Conservation (phyloP, 1,139 yeast species). For the Blastobotrys indianensis region DNA sequence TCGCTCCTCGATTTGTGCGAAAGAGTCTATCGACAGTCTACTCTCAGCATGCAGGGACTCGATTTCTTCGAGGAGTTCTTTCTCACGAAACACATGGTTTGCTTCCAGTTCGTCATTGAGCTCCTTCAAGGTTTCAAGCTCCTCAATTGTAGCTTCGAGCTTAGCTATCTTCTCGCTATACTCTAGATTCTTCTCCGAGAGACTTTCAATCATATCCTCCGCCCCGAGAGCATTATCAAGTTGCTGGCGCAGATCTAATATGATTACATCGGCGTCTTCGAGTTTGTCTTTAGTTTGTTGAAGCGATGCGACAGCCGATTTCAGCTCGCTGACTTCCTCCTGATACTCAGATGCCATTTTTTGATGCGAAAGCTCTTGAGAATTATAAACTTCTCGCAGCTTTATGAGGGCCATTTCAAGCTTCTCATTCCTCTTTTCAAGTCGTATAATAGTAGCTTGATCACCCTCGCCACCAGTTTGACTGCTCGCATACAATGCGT, state of each 20-base stretch:
- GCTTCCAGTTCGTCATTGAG: constrained; percentile 61
- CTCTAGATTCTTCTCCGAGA: constrained; percentile 51
- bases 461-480: constrained; percentile 20
- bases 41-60: constrained; percentile 32
- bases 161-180: constrained; percentile 38
- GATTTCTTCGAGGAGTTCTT: constrained; percentile 47
- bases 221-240: constrained; percentile 35
- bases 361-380: constrained; percentile 38
- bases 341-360: constrained; percentile 36
- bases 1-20: constrained; percentile 35
- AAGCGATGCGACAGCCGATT: constrained; percentile 14
- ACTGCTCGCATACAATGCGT: constrained; percentile 30
- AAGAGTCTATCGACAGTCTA: constrained; percentile 29
- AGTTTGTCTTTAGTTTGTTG: constrained; percentile 33
- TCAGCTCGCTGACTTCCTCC: constrained; percentile 15
- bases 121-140: constrained; percentile 54
- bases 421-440: constrained; percentile 38
- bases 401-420: constrained; percentile 38
- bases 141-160: constrained; percentile 44
- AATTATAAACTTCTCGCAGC: constrained; percentile 35
- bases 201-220: constrained; percentile 45
- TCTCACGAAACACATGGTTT: constrained; percentile 48
- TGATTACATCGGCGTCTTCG: constrained; percentile 37
- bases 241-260: constrained; percentile 42
- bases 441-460: constrained; percentile 31